A percentile compares a stretch with the other conserved stretches of the same genome.
Evolutionary conservation across 306 rosid species (phyloP).

Genomic region (Quercus aquifolioides): DNA sequence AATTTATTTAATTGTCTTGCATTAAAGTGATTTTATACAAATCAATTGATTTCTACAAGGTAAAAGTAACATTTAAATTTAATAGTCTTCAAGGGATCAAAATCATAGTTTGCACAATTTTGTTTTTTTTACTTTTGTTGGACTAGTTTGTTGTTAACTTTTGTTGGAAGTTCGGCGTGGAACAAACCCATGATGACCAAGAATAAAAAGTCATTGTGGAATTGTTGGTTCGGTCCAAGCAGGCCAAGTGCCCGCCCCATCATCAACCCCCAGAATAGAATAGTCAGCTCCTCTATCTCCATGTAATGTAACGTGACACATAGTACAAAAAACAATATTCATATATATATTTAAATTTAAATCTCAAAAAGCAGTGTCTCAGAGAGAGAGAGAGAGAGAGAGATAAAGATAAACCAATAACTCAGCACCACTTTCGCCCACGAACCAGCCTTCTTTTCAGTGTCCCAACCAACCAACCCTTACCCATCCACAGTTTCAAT

Average conservation of each 20-base stretch:
- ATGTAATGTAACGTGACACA: conserved; percentile 44
- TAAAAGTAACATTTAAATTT: too few relatives aligned
- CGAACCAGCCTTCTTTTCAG: conserved; percentile 34
- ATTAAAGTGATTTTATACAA: too few relatives aligned
- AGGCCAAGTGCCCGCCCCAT: conserved; percentile 13
- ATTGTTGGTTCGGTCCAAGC: conserved; percentile 18
- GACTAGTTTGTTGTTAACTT: background rate
- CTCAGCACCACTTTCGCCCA: conserved; percentile 46
- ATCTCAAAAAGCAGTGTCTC: conserved; percentile 1
- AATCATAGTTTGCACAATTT: too few relatives aligned
- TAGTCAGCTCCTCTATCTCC: conserved; percentile 48
- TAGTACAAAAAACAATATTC: conserved; percentile 19
- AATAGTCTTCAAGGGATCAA: too few relatives aligned
- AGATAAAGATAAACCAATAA: conserved; percentile 41
- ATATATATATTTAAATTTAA: conserved; percentile 22
- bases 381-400: conserved; percentile 10
- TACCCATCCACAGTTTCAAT: conserved; percentile 23
- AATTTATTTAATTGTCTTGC: too few relatives aligned
- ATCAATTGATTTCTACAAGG: too few relatives aligned
- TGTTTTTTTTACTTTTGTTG: too few relatives aligned
- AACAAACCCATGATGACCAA: background rate
- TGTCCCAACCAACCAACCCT: conserved; percentile 38
- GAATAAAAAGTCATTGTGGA: conserved; percentile 7
- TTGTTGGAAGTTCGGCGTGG: background rate
- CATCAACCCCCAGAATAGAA: conserved; percentile 39